phyloP scores from a whole-genome alignment of 768 basidiomycete genomes.

The Neoboletus magnificus region DNA sequence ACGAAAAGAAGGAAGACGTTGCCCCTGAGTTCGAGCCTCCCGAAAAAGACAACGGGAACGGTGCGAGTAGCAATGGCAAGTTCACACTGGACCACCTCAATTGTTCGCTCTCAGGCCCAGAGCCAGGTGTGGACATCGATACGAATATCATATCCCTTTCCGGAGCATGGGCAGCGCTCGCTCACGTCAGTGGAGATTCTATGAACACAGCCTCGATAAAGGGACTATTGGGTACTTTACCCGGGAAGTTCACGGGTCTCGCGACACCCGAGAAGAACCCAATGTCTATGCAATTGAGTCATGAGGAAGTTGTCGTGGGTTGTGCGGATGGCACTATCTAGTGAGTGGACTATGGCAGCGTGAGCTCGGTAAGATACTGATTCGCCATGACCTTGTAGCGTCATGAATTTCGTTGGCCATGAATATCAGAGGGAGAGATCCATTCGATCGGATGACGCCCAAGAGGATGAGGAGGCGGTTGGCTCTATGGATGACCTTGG shows the following conservation, averaged over 20 bases:
- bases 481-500: conserved; percentile 17
- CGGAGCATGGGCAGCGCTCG: conserved; percentile 75
- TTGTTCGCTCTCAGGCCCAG: conserved; percentile 15
- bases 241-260: conserved; percentile 69
- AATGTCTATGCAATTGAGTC: conserved; percentile 90
- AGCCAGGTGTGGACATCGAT: conserved; percentile 56
- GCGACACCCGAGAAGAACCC: conserved; percentile 91
- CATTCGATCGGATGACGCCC: not conserved
- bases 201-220: conserved; percentile 38
- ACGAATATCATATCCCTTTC: conserved; percentile 60
- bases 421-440: conserved; percentile 41
- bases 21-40: conserved; percentile 14
- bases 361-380: conserved; percentile 8
- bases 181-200: conserved; percentile 36
- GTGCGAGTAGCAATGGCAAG: not conserved
- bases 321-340: conserved; percentile 92
- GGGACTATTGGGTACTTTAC: conserved; percentile 61
- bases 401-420: conserved; percentile 63
- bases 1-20: conserved; percentile 50
- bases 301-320: conserved; percentile 88
- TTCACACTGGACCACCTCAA: conserved; percentile 9
- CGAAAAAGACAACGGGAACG: conserved; percentile 20
- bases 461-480: conserved; percentile 11
- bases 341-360: conserved; percentile 42
- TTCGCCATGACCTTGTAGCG: conserved; percentile 31